Percentiles rank a stretch among this genome's conserved stretches.
Conservation (phyloP, 2,329 filamentous ascomycete species). For the Fusarium odoratissimum region DNA sequence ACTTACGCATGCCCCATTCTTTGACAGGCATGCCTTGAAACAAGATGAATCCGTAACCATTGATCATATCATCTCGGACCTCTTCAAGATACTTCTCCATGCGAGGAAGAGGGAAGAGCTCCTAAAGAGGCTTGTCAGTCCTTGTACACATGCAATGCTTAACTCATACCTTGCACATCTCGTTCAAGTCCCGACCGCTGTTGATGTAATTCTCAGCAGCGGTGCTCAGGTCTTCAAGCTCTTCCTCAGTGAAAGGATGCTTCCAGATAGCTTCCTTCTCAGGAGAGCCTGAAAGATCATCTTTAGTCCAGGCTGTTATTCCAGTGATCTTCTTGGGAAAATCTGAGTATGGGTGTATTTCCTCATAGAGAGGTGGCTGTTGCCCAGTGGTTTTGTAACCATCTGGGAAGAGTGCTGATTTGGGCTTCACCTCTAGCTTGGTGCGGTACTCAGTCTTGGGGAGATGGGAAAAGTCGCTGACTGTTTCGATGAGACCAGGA, state of each 20-base stretch:
- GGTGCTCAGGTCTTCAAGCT: constrained; percentile 11
- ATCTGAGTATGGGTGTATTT: constrained; percentile 72
- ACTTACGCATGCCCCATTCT: constrained; percentile 81
- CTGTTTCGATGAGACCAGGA: background rate
- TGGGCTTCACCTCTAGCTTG: background rate
- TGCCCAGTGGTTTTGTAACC: constrained; percentile 72
- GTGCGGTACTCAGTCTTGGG: constrained; percentile 1
- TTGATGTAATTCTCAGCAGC: constrained; percentile 19
- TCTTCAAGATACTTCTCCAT: constrained; percentile 45
- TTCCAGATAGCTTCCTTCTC: constrained; percentile 70
- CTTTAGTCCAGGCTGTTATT: constrained; percentile 77
- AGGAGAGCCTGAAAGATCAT: constrained; percentile 71
- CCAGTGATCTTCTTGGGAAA: constrained; percentile 80
- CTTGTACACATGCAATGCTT: rapidly evolving
- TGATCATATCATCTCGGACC: constrained; percentile 61
- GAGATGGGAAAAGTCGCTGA: background rate
- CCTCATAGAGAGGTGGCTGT: constrained; percentile 74
- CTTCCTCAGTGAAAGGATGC: constrained; percentile 70
- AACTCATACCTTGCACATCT: constrained; percentile 9
- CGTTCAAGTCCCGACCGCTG: constrained; percentile 10
- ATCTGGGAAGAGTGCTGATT: constrained; percentile 53
- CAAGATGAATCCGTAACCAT: constrained; percentile 90
- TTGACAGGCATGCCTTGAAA: constrained; percentile 85
- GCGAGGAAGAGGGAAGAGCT: constrained; percentile 53
- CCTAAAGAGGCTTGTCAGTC: constrained; percentile 17